Percentiles rank a stretch among this genome's conserved stretches.
Evolutionary conservation across 345 rosid genomes (phyloP).

Genomic region (Eucalyptus guilfoylei): DNA sequence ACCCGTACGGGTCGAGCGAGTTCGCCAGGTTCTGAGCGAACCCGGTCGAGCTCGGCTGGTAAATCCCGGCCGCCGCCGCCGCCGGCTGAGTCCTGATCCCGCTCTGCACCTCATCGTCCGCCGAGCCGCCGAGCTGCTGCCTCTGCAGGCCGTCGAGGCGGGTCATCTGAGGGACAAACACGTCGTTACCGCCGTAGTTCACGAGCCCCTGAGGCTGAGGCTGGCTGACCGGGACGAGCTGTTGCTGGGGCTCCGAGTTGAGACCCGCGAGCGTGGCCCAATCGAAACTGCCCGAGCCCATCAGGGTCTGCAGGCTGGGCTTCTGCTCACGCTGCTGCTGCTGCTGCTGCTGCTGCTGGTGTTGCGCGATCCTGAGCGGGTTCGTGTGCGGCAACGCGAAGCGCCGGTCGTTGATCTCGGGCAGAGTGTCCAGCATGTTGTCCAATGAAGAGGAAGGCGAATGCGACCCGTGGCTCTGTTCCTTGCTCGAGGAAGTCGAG

Average conservation of each 20-base stretch:
- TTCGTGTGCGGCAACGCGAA: constrained; percentile 37
- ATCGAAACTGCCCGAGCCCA: constrained; percentile 41
- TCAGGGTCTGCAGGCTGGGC: constrained; percentile 6
- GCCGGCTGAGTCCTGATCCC: constrained; percentile 25
- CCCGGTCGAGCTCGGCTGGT: constrained; percentile 14
- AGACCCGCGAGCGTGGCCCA: constrained; percentile 73
- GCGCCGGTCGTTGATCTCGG: constrained; percentile 42
- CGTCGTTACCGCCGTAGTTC: constrained; percentile 10
- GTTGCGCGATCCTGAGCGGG: constrained; percentile 26
- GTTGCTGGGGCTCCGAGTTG: constrained; percentile 24
- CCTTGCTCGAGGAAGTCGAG: constrained; percentile 33
- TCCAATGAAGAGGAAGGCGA: constrained; percentile 77
- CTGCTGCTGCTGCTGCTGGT: constrained; percentile 19
- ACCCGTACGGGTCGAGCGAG: constrained; percentile 46
- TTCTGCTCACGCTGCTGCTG: constrained; percentile 31
- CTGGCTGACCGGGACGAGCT: constrained; percentile 1
- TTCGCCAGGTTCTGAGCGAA: constrained; percentile 21
- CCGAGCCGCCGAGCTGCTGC: not conserved
- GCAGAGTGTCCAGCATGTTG: constrained; percentile 61
- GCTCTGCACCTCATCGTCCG: constrained; percentile 66
- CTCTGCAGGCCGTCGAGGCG: not conserved
- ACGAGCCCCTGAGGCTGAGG: constrained; percentile 16
- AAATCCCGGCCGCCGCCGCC: not conserved
- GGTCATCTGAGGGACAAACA: constrained; percentile 17
- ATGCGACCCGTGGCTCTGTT: constrained; percentile 47